Evolutionary conservation across 768 basidiomycete species (phyloP).

Genomic region (Cantharellus anzutake): DNA sequence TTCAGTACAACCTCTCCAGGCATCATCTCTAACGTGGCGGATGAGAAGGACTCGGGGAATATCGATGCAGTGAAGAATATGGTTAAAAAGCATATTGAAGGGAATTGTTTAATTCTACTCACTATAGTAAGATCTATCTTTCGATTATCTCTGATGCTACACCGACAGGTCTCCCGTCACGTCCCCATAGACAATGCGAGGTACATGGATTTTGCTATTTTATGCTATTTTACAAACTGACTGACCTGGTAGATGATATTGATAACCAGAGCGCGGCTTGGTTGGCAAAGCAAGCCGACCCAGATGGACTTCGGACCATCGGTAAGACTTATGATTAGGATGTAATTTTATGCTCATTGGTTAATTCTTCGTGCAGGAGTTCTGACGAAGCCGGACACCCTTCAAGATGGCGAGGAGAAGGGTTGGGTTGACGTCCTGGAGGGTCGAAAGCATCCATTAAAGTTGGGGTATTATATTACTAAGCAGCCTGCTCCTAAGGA

Average conservation of each 20-base stretch:
- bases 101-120: slow-evolving; percentile 42
- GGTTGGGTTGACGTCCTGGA: slow-evolving; percentile 35
- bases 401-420: slow-evolving; percentile 24
- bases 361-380: slow-evolving; percentile 26
- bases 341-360: background rate
- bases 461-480: slow-evolving; percentile 45
- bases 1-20: slow-evolving; percentile 16
- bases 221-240: background rate
- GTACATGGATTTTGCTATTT: slow-evolving; percentile 26
- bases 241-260: slow-evolving; percentile 34
- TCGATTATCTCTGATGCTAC: background rate
- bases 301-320: slow-evolving; percentile 37
- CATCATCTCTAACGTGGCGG: slow-evolving; percentile 34
- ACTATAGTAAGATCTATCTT: slow-evolving; percentile 13
- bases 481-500: slow-evolving; percentile 38
- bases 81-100: slow-evolving; percentile 27
- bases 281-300: slow-evolving; percentile 36
- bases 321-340: slow-evolving; percentile 21
- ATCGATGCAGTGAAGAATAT: slow-evolving; percentile 26
- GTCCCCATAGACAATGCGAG: slow-evolving; percentile 34
- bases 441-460: slow-evolving; percentile 24
- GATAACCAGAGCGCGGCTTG: slow-evolving; percentile 40
- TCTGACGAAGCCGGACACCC: slow-evolving; percentile 48
- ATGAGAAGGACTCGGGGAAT: slow-evolving; percentile 21
- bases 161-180: background rate